Base-by-base conservation (phyloP, 2,329 filamentous ascomycete genomes). In the Colletotrichum tabaci region DNA sequence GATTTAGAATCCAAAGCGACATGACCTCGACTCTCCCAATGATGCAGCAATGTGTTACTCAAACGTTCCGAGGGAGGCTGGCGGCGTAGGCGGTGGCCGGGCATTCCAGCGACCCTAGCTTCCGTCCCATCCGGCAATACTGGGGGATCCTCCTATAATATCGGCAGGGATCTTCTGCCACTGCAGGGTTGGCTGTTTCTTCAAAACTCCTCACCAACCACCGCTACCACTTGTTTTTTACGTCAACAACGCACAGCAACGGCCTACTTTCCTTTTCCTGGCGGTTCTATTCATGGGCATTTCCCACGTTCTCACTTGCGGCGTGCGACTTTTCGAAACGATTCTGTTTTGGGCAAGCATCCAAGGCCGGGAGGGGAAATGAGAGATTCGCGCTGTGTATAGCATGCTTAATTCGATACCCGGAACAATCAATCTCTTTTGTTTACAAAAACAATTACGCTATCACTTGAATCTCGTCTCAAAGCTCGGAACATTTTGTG, bases 391-490 rank as follows among this genome's bases (percentile, higher is more conserved):
- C 53, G 42, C 66, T 71, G 70, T 72, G 57, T 66, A 66, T 46
- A 64, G 53, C 62, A 66, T 61, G 67, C 66, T 72, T 72, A 71
- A 72, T 72, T 72, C 70, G 70, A 72, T 72, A 72, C 70, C 70
- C 70, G 60, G 30, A 35, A 70, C 55, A 72, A 66, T 71, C 70
- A 71, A 72, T 71, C 66, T 71, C 55, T 71, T 66, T 57, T 68
- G 30, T 35, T 35, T 35, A 35, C 30, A 53, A 49, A 57, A 50
- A n/a, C n/a, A 9, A 35, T 2, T 1, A 9, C 8, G 58, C 23
- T n/a, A 23, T 1, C 16, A 46, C 2, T 56, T 16, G 9, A 35
- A 26, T 23, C 15, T 57, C 8, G 30, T 18, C 15, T 30, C 8
- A 8, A 49, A 21, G 7, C 18, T n/a, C 1, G 2, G 2, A 12